These are phyloP conservation scores for Micromonas commoda DNA, from an alignment of 139 green algal species.

Conservation along the genomic window DNA sequence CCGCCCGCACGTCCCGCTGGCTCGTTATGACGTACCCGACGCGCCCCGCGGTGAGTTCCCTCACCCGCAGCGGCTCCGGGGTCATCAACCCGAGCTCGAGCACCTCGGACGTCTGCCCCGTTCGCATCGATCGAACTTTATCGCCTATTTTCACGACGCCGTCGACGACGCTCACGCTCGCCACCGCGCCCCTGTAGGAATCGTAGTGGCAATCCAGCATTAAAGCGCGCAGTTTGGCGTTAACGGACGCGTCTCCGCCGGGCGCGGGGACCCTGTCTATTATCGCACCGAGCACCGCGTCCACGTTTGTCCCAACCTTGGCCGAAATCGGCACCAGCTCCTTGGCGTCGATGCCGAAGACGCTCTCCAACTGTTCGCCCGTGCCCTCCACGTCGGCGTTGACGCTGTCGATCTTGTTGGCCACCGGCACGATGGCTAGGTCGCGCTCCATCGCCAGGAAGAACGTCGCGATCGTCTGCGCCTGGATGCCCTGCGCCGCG, in stretches of 20 bases:
- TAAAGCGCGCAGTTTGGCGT: conserved; percentile 53
- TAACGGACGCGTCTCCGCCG: not conserved
- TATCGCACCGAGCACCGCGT: not conserved
- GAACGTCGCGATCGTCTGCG: conserved; percentile 87
- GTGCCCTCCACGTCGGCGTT: conserved; percentile 57
- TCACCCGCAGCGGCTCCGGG: conserved; percentile 27
- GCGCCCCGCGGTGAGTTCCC: conserved; percentile 31
- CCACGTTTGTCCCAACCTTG: conserved; percentile 43
- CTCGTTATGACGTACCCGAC: conserved; percentile 63
- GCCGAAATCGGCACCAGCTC: conserved; percentile 29
- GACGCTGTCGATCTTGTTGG: conserved; percentile 89
- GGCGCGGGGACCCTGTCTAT: not conserved
- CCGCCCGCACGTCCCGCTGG: conserved; percentile 64
- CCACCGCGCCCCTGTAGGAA: conserved; percentile 56
- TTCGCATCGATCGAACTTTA: conserved; percentile 22
- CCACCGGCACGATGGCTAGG: conserved; percentile 75
- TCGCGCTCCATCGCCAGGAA: conserved; percentile 81
- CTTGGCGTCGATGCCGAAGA: conserved; percentile 56
- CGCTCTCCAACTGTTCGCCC: conserved; percentile 56
- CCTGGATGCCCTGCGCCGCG: conserved; percentile 55
- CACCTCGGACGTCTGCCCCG: conserved; percentile 32
- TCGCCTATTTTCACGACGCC: conserved; percentile 39
- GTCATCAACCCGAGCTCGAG: conserved; percentile 11
- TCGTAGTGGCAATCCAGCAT: conserved; percentile 90
- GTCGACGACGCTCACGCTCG: conserved; percentile 44